Conservation (phyloP, 2,329 filamentous ascomycete genomes). For the Didymella exigua region DNA sequence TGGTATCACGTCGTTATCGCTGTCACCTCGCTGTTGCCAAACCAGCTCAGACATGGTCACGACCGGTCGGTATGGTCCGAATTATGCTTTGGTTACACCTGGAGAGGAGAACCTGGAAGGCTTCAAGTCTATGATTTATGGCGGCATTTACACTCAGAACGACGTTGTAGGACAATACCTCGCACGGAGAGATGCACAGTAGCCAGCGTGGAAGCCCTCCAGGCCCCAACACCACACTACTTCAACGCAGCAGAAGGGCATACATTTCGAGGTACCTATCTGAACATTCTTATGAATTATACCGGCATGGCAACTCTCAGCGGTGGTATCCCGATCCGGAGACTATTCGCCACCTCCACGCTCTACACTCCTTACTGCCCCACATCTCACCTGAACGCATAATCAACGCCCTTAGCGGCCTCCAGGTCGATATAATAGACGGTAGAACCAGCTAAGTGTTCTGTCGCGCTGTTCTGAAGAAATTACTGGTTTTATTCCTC, state of each 20-base stretch:
- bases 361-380: slow-evolving; percentile 21
- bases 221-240: background rate
- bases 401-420: slow-evolving; percentile 15
- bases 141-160: background rate
- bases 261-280: background rate
- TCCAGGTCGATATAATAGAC: slow-evolving; percentile 23
- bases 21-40: background rate
- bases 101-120: too few species aligned
- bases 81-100: background rate
- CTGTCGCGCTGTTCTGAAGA: slow-evolving; percentile 21
- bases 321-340: slow-evolving; percentile 24
- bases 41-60: background rate
- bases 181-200: background rate
- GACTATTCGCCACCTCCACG: slow-evolving; percentile 26
- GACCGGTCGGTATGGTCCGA: background rate
- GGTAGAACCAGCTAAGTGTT: slow-evolving; percentile 5
- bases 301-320: background rate
- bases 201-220: background rate
- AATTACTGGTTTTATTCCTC: slow-evolving; percentile 28
- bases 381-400: slow-evolving; percentile 23
- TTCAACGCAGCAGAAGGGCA: background rate
- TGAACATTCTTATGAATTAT: background rate
- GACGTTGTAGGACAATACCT: slow-evolving; percentile 6
- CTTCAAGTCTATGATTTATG: background rate
- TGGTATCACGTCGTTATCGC: background rate